phyloP scores from a whole-genome alignment of 1,139 yeast species.

The Candida albicans region DNA sequence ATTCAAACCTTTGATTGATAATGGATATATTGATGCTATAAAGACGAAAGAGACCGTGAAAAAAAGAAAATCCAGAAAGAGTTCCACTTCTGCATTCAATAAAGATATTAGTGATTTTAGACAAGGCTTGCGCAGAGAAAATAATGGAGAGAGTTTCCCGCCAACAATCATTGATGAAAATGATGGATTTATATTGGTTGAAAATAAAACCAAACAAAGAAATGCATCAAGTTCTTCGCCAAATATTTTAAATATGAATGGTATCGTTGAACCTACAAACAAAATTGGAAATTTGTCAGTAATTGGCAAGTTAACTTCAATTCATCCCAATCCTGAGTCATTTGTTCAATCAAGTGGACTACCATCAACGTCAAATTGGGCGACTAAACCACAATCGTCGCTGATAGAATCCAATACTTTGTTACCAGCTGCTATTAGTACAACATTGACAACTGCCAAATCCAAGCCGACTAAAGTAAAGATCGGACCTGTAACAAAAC shows the following conservation, averaged over 20 bases:
- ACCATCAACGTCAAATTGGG: slow-evolving; percentile 19
- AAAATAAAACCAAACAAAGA: slow-evolving; percentile 22
- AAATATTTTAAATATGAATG: background rate
- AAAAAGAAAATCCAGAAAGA: slow-evolving; percentile 30
- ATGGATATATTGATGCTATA: slow-evolving; percentile 23
- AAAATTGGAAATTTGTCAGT: background rate
- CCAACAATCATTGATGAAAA: slow-evolving; percentile 31
- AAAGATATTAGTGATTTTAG: slow-evolving; percentile 27
- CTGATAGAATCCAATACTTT: background rate
- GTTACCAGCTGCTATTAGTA: background rate
- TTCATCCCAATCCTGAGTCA: slow-evolving; percentile 1
- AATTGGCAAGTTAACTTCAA: background rate
- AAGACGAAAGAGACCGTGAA: slow-evolving; percentile 16
- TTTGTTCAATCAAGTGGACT: background rate
- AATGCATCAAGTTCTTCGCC: slow-evolving; percentile 10
- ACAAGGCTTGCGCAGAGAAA: slow-evolving; percentile 10
- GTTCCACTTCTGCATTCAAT: slow-evolving; percentile 19
- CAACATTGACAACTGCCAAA: slow-evolving; percentile 1
- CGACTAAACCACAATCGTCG: slow-evolving; percentile 2
- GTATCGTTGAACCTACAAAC: background rate
- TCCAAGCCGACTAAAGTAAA: slow-evolving; percentile 26
- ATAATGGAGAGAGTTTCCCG: slow-evolving; percentile 16
- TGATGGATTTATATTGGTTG: slow-evolving; percentile 34
- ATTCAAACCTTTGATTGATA: slow-evolving; percentile 53
- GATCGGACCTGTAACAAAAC: slow-evolving; percentile 35